Conservation (phyloP, 1,284 basidiomycete genomes). For the Hortiboletus rubellus region DNA sequence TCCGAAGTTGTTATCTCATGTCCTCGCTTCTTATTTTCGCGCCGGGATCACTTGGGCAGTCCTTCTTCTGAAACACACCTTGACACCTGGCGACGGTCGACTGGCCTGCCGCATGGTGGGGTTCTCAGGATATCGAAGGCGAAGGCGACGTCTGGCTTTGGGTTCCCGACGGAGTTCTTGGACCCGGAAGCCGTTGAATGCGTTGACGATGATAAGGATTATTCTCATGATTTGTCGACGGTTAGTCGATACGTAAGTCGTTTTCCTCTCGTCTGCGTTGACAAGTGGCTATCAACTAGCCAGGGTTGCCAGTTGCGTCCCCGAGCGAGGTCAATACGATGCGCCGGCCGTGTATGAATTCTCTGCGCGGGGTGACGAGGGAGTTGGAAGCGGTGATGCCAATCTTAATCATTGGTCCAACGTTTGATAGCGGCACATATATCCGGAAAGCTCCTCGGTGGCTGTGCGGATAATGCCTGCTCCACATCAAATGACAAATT, state of each 20-base stretch:
- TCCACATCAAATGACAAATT: slow-evolving; percentile 26
- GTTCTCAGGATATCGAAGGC: slow-evolving; percentile 4
- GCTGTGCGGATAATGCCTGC: slow-evolving; percentile 23
- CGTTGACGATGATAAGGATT: slow-evolving; percentile 15
- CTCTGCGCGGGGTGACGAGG: too few relatives aligned
- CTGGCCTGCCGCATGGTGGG: not conserved
- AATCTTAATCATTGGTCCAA: too few relatives aligned
- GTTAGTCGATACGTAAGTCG: slow-evolving; percentile 14
- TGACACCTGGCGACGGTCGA: not conserved
- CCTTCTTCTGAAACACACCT: slow-evolving; percentile 7
- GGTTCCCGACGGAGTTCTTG: not conserved
- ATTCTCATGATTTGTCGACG: slow-evolving; percentile 8
- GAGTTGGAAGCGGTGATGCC: too few relatives aligned
- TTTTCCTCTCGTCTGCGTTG: not conserved
- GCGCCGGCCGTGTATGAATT: too few relatives aligned
- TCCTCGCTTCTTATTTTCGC: not conserved
- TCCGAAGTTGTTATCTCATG: not conserved
- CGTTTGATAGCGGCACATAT: too few relatives aligned
- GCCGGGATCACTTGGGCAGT: not conserved
- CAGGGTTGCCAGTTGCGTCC: too few relatives aligned
- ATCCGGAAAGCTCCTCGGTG: slow-evolving; percentile 15
- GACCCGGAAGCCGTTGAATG: not conserved
- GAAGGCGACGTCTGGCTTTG: not conserved
- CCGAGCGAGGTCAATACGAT: too few relatives aligned
- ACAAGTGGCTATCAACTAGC: not conserved